Evolutionary conservation across 176 grass and related monocot species (phyloP), one percentile per base, ranked within the genome.

Genomic region (Zoysia japonica): DNA sequence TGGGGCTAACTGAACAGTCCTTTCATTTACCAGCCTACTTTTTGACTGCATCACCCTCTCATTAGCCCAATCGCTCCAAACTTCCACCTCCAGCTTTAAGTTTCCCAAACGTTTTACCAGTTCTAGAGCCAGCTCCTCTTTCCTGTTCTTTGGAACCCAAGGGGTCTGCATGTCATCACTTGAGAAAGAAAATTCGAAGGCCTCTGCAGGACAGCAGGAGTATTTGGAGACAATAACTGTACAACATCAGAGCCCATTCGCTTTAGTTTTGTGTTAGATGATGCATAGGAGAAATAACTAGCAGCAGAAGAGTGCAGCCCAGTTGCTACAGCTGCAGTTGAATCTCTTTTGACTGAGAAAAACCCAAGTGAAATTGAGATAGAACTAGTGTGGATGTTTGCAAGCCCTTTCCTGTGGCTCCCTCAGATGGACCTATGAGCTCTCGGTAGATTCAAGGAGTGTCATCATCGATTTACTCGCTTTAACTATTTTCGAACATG

Each of bases 21-120:
- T 69, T 70, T 78, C 74, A n/a, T 62, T 63, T 53, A 68, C 55
- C 56, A 84, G 46, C 65, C 82, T 84, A 61, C 55, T 71, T 71
- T 56, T 70, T 71, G 82, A 84, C 6, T 84, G 82, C 82, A 62
- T 36, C 67, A 84, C 75, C 74, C 82, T 84, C 47, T 84, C 74
- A 63, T 61, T 84, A 76, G 66, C 74, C 74, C 82, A 84, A 59
- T 84, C 74, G 17, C n/a, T 70, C 82, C 82, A 84, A 45, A 77
- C 47, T 78, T 78, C 50, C 66, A 64, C 1, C 46, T 78, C 74
- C n/a, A 84, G 55, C 82, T 84, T 84, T 51, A 71, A 40, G 55
- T 78, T 74, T 17, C 82, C 82, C 74, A 84, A 52, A 52, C 46
- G 66, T 6, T 76, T 5, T 7, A 47, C 45, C 4, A 47, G 51